Conservation (phyloP, 1,284 basidiomycete species). For the Pseudozyma tsukubaensis region DNA sequence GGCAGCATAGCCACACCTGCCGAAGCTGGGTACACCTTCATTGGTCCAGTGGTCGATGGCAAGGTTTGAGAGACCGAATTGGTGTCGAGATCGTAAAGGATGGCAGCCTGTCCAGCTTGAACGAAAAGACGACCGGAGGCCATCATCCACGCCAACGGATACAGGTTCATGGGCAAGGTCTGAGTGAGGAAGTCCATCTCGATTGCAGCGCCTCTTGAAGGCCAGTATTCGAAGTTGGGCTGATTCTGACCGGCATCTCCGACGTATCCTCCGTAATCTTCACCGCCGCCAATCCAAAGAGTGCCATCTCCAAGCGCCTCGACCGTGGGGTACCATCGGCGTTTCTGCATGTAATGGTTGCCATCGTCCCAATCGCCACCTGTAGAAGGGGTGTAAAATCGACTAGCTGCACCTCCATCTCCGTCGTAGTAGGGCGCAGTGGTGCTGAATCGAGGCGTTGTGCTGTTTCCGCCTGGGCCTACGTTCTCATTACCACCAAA, state of each 20-base stretch:
- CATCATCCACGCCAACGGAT: constrained; percentile 60
- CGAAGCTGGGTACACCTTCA: constrained; percentile 83
- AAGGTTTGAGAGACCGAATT: constrained; percentile 30
- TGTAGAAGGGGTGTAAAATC: constrained; percentile 35
- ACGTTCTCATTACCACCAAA: constrained; percentile 67
- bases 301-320: constrained; percentile 46
- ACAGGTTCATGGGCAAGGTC: constrained; percentile 55
- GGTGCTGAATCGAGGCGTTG: constrained; percentile 31
- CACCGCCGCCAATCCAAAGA: constrained; percentile 40
- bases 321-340: constrained; percentile 48
- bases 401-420: constrained; percentile 42
- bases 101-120: constrained; percentile 52
- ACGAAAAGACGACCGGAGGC: constrained; percentile 54
- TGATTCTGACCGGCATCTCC: constrained; percentile 33
- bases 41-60: constrained; percentile 33
- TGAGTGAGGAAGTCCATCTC: constrained; percentile 43
- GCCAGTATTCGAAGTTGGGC: constrained; percentile 52
- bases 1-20: constrained; percentile 90
- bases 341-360: constrained; percentile 33
- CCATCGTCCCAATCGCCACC: constrained; percentile 34
- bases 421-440: constrained; percentile 38
- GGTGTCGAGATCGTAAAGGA: constrained; percentile 35
- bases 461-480: constrained; percentile 51
- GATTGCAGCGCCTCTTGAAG: constrained; percentile 33
- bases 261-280: constrained; percentile 44